A percentile compares a stretch with the other conserved stretches of the same genome.
phyloP scores from a whole-genome alignment of 2,329 filamentous ascomycete genomes.

The Xylariomycetidae sp. region DNA sequence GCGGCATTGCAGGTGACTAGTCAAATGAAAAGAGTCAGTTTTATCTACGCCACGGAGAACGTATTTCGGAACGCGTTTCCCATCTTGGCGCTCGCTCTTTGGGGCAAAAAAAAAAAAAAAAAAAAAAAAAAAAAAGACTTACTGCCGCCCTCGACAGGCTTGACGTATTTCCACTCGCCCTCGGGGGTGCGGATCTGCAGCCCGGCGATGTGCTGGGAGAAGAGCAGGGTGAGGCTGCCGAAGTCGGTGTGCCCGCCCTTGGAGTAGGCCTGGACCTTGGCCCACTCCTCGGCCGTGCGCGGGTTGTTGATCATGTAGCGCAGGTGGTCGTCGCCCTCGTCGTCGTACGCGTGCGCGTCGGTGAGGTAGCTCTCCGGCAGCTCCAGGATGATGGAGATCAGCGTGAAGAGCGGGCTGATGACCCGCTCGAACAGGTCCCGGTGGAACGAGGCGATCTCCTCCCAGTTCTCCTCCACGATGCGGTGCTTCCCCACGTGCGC shows the following conservation, averaged over 20 bases:
- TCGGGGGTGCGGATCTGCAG: conserved; percentile 44
- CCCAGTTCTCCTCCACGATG: conserved; percentile 34
- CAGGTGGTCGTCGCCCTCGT: conserved; percentile 50
- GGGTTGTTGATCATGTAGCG: conserved; percentile 56
- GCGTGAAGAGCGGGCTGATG: conserved; percentile 27
- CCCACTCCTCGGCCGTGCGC: conserved; percentile 40
- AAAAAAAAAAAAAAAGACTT: too few relatives aligned
- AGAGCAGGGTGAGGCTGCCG: conserved; percentile 51
- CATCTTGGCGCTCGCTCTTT: too few relatives aligned
- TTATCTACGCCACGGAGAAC: too few relatives aligned
- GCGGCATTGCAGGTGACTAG: conserved; percentile 49
- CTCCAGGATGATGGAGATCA: conserved; percentile 48
- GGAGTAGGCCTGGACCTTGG: conserved; percentile 29
- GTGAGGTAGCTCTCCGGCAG: conserved; percentile 52
- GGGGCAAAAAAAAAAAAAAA: too few relatives aligned
- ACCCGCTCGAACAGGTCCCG: conserved; percentile 30
- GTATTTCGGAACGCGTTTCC: too few relatives aligned
- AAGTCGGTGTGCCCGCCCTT: conserved; percentile 48
- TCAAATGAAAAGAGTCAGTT: too few relatives aligned
- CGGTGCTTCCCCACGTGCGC: too few relatives aligned
- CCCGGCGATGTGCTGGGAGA: conserved; percentile 52
- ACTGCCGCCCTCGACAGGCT: conserved; percentile 43
- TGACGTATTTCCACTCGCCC: conserved; percentile 45
- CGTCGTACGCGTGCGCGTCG: conserved; percentile 48
- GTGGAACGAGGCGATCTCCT: conserved; percentile 30